phyloP scores from a whole-genome alignment of 2,329 filamentous ascomycete genomes.

The Akanthomyces dipterigenus region DNA sequence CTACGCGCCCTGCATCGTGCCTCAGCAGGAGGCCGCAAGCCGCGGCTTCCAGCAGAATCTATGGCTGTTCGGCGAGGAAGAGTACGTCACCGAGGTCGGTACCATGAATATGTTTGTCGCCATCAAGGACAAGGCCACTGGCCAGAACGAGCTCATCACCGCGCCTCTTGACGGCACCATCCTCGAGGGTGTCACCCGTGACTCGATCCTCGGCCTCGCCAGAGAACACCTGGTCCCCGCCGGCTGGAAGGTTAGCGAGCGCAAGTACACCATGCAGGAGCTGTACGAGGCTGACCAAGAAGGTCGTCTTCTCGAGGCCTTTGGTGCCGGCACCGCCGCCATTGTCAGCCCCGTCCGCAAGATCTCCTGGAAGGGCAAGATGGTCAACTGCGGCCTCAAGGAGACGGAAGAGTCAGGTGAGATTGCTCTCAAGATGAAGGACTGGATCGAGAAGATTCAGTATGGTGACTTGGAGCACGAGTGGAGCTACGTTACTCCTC shows the following conservation, averaged over 20 bases:
- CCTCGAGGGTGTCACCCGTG: constrained; percentile 86
- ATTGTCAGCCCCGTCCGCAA: constrained; percentile 85
- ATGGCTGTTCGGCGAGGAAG: constrained; percentile 93
- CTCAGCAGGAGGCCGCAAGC: constrained; percentile 84
- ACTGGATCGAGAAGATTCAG: constrained; percentile 93
- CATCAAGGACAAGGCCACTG: constrained; percentile 77
- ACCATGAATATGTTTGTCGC: constrained; percentile 98
- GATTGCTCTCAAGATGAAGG: constrained; percentile 80
- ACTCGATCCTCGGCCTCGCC: constrained; percentile 82
- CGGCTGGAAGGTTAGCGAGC: constrained; percentile 83
- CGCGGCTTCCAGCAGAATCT: constrained; percentile 97
- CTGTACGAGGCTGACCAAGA: constrained; percentile 74
- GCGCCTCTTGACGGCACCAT: constrained; percentile 95
- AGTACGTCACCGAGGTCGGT: constrained; percentile 93
- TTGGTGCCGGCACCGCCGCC: constrained; percentile 88
- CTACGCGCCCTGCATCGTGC: constrained; percentile 98
- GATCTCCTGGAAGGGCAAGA: constrained; percentile 80
- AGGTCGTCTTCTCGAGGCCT: constrained; percentile 84
- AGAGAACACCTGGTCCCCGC: constrained; percentile 74
- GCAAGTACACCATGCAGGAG: constrained; percentile 88
- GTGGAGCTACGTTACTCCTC: constrained; percentile 64
- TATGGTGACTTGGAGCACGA: constrained; percentile 88
- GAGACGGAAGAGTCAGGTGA: constrained; percentile 81
- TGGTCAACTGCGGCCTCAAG: constrained; percentile 76
- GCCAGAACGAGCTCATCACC: constrained; percentile 88